Percentiles rank a stretch among this genome's conserved stretches.
phyloP scores from a whole-genome alignment of 176 grass and related monocot genomes.

The Avena insularis region DNA sequence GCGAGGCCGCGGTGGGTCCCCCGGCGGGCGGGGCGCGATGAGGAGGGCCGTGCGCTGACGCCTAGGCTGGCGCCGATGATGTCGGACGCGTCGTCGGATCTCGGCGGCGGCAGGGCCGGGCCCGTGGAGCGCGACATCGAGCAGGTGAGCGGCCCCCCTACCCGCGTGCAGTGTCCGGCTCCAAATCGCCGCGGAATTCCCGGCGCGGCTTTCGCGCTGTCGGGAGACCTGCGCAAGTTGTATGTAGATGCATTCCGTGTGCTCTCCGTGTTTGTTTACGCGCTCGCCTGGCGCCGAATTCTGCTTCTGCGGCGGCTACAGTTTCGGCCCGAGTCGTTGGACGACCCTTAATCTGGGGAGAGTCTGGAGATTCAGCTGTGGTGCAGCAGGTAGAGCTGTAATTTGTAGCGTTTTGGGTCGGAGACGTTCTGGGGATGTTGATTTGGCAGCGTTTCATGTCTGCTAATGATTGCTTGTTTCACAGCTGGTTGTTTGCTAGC shows the following conservation, averaged over 20 bases:
- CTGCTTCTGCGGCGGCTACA: background rate
- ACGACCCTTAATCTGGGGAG: background rate
- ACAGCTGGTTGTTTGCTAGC: background rate
- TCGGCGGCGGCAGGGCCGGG: constrained; percentile 50
- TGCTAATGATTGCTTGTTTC: background rate
- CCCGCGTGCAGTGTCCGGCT: background rate
- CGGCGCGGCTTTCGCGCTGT: background rate
- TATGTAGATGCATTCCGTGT: constrained; percentile 19
- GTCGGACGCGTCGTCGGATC: constrained; percentile 74
- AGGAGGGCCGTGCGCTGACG: constrained; percentile 29
- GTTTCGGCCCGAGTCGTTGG: background rate
- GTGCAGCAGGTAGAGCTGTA: constrained; percentile 16
- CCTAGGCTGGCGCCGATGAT: constrained; percentile 38
- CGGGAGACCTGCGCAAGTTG: background rate
- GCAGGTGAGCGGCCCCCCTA: constrained; percentile 45
- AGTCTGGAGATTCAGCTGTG: background rate
- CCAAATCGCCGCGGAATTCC: constrained; percentile 13
- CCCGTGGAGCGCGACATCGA: constrained; percentile 84
- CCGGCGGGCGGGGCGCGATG: constrained; percentile 25
- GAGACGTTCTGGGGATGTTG: background rate
- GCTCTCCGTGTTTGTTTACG: background rate
- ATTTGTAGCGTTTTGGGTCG: constrained; percentile 12
- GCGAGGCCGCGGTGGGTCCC: constrained; percentile 1
- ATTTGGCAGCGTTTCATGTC: background rate
- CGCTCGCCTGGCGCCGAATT: constrained; percentile 19